These are phyloP conservation scores for Pichia sp. DNA, from an alignment of 1,139 yeast genomes.

Conservation along the genomic window DNA sequence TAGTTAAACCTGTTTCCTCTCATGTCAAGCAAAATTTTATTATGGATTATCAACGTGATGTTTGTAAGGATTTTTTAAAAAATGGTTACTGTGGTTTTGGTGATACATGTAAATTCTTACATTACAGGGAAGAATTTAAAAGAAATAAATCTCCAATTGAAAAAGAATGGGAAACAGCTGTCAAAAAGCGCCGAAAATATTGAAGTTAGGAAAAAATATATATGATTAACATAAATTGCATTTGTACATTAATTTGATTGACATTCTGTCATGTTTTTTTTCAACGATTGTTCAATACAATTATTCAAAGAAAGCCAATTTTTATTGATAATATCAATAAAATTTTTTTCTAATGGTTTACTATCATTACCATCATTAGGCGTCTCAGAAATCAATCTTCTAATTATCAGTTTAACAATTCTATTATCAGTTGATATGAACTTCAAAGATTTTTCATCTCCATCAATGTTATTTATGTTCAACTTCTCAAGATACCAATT, in stretches of 20 bases:
- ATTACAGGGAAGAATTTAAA: conserved; percentile 78
- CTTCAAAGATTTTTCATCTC: background rate
- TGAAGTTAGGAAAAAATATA: conserved; percentile 7
- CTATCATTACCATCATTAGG: background rate
- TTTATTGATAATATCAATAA: background rate
- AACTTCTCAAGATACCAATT: conserved; percentile 37
- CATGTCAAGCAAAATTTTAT: conserved; percentile 65
- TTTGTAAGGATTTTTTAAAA: conserved; percentile 85
- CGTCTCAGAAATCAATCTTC: background rate
- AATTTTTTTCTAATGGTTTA: background rate
- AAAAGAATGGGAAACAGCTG: conserved; percentile 58
- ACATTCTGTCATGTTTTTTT: conserved; percentile 5
- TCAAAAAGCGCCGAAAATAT: conserved; percentile 24
- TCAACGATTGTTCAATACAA: conserved; percentile 7
- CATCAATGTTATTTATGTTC: background rate
- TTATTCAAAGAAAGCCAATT: conserved; percentile 7
- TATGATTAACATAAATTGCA: background rate
- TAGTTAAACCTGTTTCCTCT: conserved; percentile 39
- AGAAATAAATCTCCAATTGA: conserved; percentile 52
- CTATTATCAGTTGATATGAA: background rate
- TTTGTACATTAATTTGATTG: background rate
- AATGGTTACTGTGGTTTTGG: conserved; percentile 98
- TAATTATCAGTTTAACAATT: conserved; percentile 1
- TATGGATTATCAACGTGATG: conserved; percentile 90
- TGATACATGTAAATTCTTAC: conserved; percentile 94